These are phyloP conservation scores for Epichloe sylvatica DNA, from an alignment of 2,329 filamentous ascomycete genomes.

Conservation along the genomic window DNA sequence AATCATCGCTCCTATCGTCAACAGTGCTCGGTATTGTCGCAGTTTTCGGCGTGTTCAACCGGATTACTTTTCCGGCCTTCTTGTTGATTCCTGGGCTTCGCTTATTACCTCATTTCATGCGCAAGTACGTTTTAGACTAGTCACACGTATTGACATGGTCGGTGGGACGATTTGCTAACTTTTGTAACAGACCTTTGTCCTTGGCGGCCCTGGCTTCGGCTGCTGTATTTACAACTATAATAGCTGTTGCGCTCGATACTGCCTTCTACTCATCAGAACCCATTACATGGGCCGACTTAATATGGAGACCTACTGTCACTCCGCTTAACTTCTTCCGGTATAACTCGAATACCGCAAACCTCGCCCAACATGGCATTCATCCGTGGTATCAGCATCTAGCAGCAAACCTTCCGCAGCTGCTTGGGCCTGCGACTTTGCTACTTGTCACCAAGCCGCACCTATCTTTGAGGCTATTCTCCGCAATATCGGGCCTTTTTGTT, in stretches of 20 bases:
- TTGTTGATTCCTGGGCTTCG: constrained; percentile 70
- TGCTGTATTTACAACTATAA: constrained; percentile 50
- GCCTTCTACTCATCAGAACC: constrained; percentile 58
- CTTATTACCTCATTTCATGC: constrained; percentile 71
- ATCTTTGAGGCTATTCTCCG: constrained; percentile 55
- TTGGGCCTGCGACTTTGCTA: constrained; percentile 54
- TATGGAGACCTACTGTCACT: constrained; percentile 54
- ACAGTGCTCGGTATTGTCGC: constrained; percentile 65
- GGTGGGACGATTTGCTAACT: constrained; percentile 9
- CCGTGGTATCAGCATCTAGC: constrained; percentile 66
- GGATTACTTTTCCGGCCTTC: constrained; percentile 94
- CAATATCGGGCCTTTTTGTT: constrained; percentile 54
- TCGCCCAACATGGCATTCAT: constrained; percentile 63
- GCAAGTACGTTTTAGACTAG: constrained; percentile 44
- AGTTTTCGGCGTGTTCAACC: constrained; percentile 84
- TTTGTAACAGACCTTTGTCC: constrained; percentile 35
- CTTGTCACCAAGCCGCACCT: constrained; percentile 43
- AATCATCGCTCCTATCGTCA: constrained; percentile 62
- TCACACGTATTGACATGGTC: background rate
- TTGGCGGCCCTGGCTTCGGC: constrained; percentile 51
- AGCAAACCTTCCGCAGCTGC: constrained; percentile 53
- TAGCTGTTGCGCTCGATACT: constrained; percentile 74
- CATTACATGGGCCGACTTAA: constrained; percentile 50
- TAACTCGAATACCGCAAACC: constrained; percentile 55
- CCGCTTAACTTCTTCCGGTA: constrained; percentile 67